These are phyloP conservation scores for Boechera stricta DNA, from an alignment of 345 rosid species.

Conservation along the genomic window DNA sequence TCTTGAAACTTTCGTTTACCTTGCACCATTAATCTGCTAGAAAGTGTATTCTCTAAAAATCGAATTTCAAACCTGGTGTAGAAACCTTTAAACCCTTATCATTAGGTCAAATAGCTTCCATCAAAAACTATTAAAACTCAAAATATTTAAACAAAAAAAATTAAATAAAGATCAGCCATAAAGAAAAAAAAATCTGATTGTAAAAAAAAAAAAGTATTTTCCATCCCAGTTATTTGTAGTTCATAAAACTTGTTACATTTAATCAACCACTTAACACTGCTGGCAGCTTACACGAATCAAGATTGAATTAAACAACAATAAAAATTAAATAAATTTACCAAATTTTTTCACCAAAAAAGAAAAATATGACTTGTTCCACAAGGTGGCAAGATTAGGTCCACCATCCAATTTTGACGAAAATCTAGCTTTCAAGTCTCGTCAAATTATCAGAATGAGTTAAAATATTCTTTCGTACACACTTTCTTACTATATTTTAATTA, in stretches of 20 bases:
- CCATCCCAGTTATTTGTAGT: not conserved
- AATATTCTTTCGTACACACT: conserved; percentile 29
- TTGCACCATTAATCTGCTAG: too few relatives aligned
- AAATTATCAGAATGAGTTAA: conserved; percentile 10
- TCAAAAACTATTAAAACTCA: too few relatives aligned
- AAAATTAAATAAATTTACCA: not conserved
- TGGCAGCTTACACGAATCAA: conserved; percentile 10
- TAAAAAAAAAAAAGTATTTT: too few relatives aligned
- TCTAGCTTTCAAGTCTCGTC: conserved; percentile 38
- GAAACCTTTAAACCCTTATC: too few relatives aligned
- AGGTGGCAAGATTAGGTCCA: conserved; percentile 37
- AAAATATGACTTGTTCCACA: conserved; percentile 39
- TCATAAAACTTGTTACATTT: not conserved
- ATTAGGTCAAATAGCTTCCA: fast-evolving
- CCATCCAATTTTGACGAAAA: conserved; percentile 41
- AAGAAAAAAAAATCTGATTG: too few relatives aligned
- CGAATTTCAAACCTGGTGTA: too few relatives aligned
- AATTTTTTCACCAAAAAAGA: conserved; percentile 12
- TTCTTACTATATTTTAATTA: not conserved
- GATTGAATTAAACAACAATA: not conserved
- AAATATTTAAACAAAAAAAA: too few relatives aligned
- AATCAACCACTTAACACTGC: conserved; percentile 1
- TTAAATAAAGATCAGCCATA: too few relatives aligned
- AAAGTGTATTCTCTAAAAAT: too few relatives aligned
- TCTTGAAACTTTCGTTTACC: too few relatives aligned